Evolutionary conservation across 2,329 filamentous ascomycete species (phyloP), one percentile per base, ranked within the genome.

Genomic region (Aspergillus sp.): DNA sequence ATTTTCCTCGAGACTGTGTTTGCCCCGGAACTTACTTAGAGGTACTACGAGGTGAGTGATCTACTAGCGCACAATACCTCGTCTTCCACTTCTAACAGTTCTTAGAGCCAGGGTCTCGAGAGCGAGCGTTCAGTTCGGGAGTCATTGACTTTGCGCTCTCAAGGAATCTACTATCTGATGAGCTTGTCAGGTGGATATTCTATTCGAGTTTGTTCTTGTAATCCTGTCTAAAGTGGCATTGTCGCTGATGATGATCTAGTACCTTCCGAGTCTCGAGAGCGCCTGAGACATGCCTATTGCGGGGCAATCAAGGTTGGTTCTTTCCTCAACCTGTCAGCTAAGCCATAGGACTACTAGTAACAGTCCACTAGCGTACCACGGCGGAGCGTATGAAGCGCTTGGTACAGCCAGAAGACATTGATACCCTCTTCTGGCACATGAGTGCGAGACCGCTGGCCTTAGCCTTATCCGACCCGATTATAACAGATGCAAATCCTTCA

Each of bases 121-220:
- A 85, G 58, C 84, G 87, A 66, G 80, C 85, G 43, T 84, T 92
- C 57, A 75, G 86, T 25, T 87, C 86, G 22, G 89, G 90, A 1
- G 77, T 90, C 59, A 81, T 88, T 1, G 82, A 85, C 59, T 82
- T 85, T 49, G 78, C 89, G 15, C 76, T 85, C 17, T 70, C 73
- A 4, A 78, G 78, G 45, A 72, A 75, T 13, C 65, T 71, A 3
- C 72, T 92, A 13, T 86, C 90, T 0, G 85, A 91, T 62, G 83
- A 89, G 58, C 70, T 92, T 1, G 82, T 91, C 54, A 69, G 83
- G 17, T 93, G 91, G 90, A 79, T 92, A 3, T 73, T 80, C 41
- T 64, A 72, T 46, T 71, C 74, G 54, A 66, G 79, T 79, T 51
- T 30, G 69, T 69, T 53, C 45, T 5, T 64, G 49, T 45, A 51